Base-by-base conservation (phyloP, 2,329 filamentous ascomycete genomes). In the Pseudophaeomoniella oleicola region DNA sequence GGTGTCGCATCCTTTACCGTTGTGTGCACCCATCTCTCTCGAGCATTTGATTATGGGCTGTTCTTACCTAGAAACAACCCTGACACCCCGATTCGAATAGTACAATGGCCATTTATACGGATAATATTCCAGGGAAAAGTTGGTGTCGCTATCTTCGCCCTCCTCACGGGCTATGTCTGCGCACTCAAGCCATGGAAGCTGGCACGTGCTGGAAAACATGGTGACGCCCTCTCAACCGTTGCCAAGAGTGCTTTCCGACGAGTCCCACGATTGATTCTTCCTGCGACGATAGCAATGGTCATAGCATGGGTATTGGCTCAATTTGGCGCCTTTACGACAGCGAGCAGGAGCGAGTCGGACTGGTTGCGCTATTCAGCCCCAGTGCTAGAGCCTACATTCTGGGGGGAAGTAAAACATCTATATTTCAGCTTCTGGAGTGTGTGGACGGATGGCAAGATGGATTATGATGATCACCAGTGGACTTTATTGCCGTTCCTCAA, bases 391-490 rank as follows among this genome's bases (percentile, higher is more conserved):
- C 57, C 60, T 16, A 54, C 58, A 4, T 54, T 70, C n/a, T 52
- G 51, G 35, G 52, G 57, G 11, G 67, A 70, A 42, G 44, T 70
- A 4, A 43, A 52, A 18, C 53, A 63, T 13, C 48, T 71, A 22
- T 59, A 66, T 37, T 46, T 49, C 39, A 62, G 62, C 41, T 64
- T 67, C 43, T 52, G 67, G 16, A 57, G 52, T 6, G 63, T 60
- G 9, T 72, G 68, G 68, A 67, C 65, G 10, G 64, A 57, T 36
- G 61, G 60, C 1, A 63, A 62, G 45, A 69, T 67, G 51, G 55
- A 61, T 5, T 70, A 67, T 37, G 68, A 72, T 45, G 60, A 68
- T 38, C 67, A 71, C 41, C 68, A 71, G 45, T 72, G 68, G 68
- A 66, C 67, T 3, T 58, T 71, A 46, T 50, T 67, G 17, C 65